Conservation (phyloP, 2,329 filamentous ascomycete genomes). For the Fusarium sp. region DNA sequence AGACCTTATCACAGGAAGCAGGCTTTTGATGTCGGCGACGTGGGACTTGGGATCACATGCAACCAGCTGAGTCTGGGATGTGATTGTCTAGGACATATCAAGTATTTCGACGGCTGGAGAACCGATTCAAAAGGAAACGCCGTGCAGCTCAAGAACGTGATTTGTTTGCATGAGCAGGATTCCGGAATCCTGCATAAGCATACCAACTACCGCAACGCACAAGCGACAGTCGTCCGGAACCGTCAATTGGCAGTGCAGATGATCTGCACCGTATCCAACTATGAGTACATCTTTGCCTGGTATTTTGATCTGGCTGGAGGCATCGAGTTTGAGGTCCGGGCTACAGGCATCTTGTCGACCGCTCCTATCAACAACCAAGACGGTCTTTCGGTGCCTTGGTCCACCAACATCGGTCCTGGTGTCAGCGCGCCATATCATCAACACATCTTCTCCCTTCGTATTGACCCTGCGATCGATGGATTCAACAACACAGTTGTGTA, state of each 20-base stretch:
- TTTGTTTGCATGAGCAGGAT: too few species aligned
- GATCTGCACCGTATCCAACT: constrained; percentile 73
- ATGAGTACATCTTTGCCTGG: constrained; percentile 64
- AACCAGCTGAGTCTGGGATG: too few species aligned
- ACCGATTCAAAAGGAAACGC: too few species aligned
- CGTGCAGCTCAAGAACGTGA: too few species aligned
- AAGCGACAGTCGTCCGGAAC: constrained; percentile 65
- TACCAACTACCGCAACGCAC: too few species aligned
- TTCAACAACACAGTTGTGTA: constrained; percentile 57
- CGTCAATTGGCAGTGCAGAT: constrained; percentile 71
- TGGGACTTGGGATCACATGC: too few species aligned
- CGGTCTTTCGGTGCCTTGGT: constrained; percentile 67
- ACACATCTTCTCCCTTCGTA: constrained; percentile 74
- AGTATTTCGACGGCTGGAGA: too few species aligned
- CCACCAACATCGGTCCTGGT: constrained; percentile 67
- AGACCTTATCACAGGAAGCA: too few species aligned
- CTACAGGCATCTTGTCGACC: constrained; percentile 57
- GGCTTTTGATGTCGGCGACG: too few species aligned
- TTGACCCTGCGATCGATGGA: constrained; percentile 74
- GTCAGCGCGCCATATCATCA: constrained; percentile 76
- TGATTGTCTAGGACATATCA: too few species aligned
- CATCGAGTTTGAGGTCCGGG: constrained; percentile 46
- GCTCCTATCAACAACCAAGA: constrained; percentile 60
- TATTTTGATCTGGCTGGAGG: constrained; percentile 66
- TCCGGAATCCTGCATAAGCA: too few species aligned